These are phyloP conservation scores for Acanthamoeba lenticulata DNA, from an alignment of 208 protist species.

Conservation along the genomic window DNA sequence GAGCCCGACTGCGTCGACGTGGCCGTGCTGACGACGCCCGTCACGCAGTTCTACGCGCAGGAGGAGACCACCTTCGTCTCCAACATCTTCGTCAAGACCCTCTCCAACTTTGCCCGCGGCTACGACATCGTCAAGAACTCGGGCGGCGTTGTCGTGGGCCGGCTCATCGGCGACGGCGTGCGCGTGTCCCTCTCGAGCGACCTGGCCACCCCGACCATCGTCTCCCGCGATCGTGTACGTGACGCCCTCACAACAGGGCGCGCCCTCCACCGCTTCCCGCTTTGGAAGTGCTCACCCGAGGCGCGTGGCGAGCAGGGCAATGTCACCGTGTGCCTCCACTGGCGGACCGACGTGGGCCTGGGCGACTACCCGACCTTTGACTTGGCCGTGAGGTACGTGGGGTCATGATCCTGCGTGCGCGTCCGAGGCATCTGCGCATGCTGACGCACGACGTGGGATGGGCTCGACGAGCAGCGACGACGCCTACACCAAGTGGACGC, in stretches of 20 bases:
- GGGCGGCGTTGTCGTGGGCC: neutral
- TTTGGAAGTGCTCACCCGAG: neutral
- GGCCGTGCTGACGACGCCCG: neutral
- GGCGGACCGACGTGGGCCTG: neutral
- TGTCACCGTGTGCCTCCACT: neutral
- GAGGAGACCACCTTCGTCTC: neutral
- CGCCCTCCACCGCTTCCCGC: neutral
- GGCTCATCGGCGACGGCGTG: neutral
- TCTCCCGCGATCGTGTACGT: neutral
- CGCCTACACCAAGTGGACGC: neutral
- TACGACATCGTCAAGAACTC: conserved; percentile 16
- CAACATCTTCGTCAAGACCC: conserved; percentile 36
- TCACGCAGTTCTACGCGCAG: neutral
- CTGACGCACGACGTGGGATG: neutral
- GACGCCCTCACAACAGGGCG: too few relatives aligned
- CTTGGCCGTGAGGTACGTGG: neutral
- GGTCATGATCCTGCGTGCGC: too few relatives aligned
- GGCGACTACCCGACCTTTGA: neutral
- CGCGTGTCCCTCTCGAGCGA: neutral
- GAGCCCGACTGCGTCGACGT: neutral
- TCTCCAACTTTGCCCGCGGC: neutral
- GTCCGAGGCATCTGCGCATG: neutral
- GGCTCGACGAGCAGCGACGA: neutral
- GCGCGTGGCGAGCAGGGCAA: neutral
- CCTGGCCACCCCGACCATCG: neutral